A percentile compares a stretch with the other conserved stretches of the same genome.
These are phyloP conservation scores for Acacia melanoxylon DNA, from an alignment of 306 rosid genomes.

Conservation along the genomic window DNA sequence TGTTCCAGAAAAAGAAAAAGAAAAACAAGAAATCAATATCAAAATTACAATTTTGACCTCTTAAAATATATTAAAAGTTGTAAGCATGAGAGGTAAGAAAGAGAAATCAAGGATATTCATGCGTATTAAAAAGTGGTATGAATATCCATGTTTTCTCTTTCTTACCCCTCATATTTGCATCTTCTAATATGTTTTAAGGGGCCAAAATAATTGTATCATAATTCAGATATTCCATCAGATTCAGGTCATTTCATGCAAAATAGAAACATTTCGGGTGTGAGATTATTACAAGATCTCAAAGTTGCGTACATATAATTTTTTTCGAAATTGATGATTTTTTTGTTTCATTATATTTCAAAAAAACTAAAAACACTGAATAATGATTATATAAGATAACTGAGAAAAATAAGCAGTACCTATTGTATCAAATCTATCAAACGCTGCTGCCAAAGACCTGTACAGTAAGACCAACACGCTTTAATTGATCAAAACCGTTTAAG, in stretches of 20 bases:
- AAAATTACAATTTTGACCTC: neutral
- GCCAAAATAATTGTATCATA: neutral
- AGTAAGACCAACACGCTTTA: constrained; percentile 33
- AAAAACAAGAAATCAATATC: neutral
- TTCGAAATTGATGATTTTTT: neutral
- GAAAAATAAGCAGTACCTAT: constrained; percentile 49
- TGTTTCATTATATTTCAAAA: constrained; percentile 18
- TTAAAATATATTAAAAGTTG: neutral
- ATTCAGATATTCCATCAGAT: constrained; percentile 21
- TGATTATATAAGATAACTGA: constrained; percentile 17
- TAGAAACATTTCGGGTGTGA: too few species aligned
- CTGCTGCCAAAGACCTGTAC: constrained; percentile 54
- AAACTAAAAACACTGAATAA: constrained; percentile 2
- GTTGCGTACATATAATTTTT: neutral
- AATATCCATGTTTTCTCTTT: neutral
- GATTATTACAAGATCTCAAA: neutral
- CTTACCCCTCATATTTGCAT: neutral
- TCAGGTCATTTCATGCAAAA: constrained; percentile 23
- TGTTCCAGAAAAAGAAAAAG: neutral
- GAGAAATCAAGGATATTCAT: neutral
- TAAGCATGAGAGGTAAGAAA: neutral
- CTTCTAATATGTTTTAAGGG: neutral
- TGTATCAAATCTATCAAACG: constrained; percentile 51
- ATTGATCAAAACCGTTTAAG: constrained; percentile 19
- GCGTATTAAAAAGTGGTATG: neutral